Conservation (phyloP, 768 basidiomycete species). For the Filobasidium floriforme region DNA sequence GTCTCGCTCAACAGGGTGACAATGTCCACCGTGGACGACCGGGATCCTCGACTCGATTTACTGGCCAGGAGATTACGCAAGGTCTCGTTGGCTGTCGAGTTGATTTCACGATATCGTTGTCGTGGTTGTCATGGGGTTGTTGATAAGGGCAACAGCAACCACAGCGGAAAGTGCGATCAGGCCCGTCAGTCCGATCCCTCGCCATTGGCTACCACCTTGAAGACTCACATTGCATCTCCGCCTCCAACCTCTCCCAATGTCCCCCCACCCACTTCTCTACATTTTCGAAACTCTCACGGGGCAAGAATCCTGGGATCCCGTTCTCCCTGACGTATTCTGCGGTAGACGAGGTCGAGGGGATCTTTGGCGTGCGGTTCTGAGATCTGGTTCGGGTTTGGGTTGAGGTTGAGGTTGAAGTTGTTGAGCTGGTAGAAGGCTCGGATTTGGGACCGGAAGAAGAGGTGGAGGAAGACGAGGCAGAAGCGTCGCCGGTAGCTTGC, state of each 20-base stretch:
- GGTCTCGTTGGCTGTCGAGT: conserved; percentile 15
- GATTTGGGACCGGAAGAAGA: not conserved
- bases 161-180: not conserved
- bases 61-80: not conserved
- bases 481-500: not conserved
- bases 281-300: conserved; percentile 31
- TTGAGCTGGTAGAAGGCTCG: not conserved
- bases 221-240: conserved; percentile 40
- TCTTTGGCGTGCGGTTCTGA: not conserved
- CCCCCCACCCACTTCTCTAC: conserved; percentile 38
- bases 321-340: not conserved
- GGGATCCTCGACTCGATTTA: not conserved
- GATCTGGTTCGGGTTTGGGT: too few relatives aligned
- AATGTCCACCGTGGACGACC: conserved; percentile 31
- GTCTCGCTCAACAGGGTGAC: conserved; percentile 53
- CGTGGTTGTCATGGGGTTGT: not conserved
- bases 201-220: not conserved
- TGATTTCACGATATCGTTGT: not conserved
- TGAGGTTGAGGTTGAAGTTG: too few relatives aligned
- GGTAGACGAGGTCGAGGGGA: conserved; percentile 1
- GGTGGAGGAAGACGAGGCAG: not conserved
- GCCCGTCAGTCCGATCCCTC: not conserved
- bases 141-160: not conserved
- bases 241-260: conserved; percentile 38
- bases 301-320: conserved; percentile 27